Base-by-base conservation (phyloP, 768 basidiomycete genomes). In the Tricholoma furcatifolium region DNA sequence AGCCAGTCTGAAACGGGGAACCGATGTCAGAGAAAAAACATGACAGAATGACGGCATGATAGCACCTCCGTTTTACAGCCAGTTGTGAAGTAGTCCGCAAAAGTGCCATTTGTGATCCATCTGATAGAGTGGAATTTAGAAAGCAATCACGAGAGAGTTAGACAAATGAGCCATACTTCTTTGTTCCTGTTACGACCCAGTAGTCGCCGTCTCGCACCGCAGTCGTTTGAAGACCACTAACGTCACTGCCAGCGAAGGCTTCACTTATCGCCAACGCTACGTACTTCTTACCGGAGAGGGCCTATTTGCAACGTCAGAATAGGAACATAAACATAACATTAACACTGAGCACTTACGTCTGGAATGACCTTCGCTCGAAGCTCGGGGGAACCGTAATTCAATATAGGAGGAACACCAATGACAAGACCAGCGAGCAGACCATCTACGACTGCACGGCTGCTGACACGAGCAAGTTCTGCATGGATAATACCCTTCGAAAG, bases 241-340 rank as follows among this genome's bases (percentile, higher is more conserved):
- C 91, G 59, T 93, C 91, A 60, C 88, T 90, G 15, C 91, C 91
- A 2, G 93, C 95, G 59, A 95, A 96, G 0, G 95, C 92, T 70
- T 98, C 96, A 42, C 85, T 88, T 62, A 98, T 92, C 8, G 96
- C 96, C 31, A 98, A 75, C 7, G 86, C 88, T 57, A 97, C 87
- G 60, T 83, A 91, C 69, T 93, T 92, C 69, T 86, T 89, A 8
- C 89, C 91, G 2, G 77, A 70, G 12, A 90, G 74, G 9, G 64
- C 68, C 75, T 79, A 38, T 44, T 8, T 2, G 14, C 38, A 39
- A 43, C 15, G 18, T 39, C 44, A 23, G 4, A 44, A 17, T 31
- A 44, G 36, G 6, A 18, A 21, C 2, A 38, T 6, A 11, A n/a
- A n/a, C 23, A 15, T n/a, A 27, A 14, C 15, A 12, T 35, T 43